Percentiles rank a stretch among this genome's conserved stretches.
phyloP scores from a whole-genome alignment of 2,329 filamentous ascomycete genomes.

The Fusarium camptoceras region DNA sequence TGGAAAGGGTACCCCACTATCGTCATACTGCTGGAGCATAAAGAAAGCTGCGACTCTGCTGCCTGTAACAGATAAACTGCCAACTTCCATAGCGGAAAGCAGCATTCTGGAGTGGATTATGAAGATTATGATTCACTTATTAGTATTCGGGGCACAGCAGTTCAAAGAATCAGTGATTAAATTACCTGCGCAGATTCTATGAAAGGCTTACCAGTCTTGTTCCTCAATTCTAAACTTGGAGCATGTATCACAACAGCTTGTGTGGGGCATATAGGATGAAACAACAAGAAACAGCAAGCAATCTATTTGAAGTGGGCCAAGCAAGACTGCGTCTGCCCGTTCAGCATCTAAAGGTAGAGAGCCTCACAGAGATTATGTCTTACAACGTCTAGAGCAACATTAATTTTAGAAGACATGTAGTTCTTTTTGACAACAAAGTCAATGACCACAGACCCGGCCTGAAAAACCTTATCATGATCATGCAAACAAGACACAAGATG shows the following conservation, averaged over 20 bases:
- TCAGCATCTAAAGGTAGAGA: neutral
- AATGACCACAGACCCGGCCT: neutral
- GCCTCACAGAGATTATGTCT: neutral
- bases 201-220: neutral
- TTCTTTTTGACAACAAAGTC: neutral
- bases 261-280: conserved; percentile 11
- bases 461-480: neutral
- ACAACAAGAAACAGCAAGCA: neutral
- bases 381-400: neutral
- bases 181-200: neutral
- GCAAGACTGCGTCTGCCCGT: neutral
- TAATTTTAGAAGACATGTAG: neutral
- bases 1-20: no score
- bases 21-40: neutral
- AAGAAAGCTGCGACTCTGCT: neutral
- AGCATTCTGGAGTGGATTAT: no score
- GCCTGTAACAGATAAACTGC: neutral
- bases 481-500: no score
- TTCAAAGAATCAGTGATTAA: neutral
- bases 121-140: neutral
- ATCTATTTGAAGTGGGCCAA: neutral
- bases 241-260: conserved; percentile 16
- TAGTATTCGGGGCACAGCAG: no score
- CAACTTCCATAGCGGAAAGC: neutral
- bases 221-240: neutral